Evolutionary conservation across 2,329 filamentous ascomycete species (phyloP).

Genomic region (Trichoderma sp.): DNA sequence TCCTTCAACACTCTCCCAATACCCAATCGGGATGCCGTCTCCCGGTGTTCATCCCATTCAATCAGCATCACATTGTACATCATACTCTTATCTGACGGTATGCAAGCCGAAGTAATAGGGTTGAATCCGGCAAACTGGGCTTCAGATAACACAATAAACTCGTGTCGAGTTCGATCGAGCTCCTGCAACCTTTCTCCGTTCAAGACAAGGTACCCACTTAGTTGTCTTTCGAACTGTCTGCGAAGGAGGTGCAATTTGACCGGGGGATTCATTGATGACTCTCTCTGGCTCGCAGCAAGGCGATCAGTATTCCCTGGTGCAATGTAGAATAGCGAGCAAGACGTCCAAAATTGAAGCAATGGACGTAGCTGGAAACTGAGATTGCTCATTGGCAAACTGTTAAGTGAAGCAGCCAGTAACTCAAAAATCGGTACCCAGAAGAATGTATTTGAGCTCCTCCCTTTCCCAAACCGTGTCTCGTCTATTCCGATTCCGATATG

Average conservation of each 20-base stretch:
- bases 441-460: neutral
- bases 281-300: neutral
- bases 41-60: neutral
- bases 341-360: neutral
- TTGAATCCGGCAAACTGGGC: neutral
- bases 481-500: neutral
- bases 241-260: neutral
- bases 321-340: neutral
- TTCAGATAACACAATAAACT: neutral
- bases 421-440: neutral
- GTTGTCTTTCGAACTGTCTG: neutral
- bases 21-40: neutral
- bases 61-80: neutral
- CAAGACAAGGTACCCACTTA: neutral
- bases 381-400: neutral
- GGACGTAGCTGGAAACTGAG: neutral
- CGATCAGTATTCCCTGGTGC: neutral
- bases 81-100: neutral
- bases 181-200: neutral
- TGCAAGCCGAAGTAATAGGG: neutral
- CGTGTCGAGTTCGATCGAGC: neutral
- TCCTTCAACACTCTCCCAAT: neutral
- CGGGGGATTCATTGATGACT: neutral
- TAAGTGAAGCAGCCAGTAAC: neutral
- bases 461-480: neutral